These are phyloP conservation scores for Fusarium sp. DNA, from an alignment of 2,329 filamentous ascomycete species.

Conservation along the genomic window DNA sequence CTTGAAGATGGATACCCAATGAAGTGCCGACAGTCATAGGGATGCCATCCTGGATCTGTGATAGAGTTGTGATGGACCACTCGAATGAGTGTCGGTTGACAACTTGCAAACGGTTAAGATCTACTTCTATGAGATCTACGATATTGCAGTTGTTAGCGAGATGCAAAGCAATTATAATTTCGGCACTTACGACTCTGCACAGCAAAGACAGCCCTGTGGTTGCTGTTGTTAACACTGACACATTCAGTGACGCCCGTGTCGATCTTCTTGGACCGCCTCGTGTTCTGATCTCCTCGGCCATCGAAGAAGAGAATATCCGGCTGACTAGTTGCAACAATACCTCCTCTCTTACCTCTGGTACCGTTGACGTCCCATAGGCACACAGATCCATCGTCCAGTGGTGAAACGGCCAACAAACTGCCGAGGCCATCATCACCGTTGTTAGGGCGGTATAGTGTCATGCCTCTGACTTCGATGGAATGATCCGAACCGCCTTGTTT, in stretches of 20 bases:
- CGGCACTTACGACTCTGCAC: slow-evolving; percentile 74
- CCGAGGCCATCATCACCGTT: slow-evolving; percentile 62
- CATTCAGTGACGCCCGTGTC: slow-evolving; percentile 82
- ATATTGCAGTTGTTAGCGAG: slow-evolving; percentile 1
- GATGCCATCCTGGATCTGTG: slow-evolving; percentile 72
- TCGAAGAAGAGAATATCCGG: slow-evolving; percentile 76
- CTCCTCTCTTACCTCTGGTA: slow-evolving; percentile 67
- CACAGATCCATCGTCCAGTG: slow-evolving; percentile 89
- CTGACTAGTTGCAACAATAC: slow-evolving; percentile 74
- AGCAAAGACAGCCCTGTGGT: slow-evolving; percentile 81
- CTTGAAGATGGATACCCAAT: slow-evolving; percentile 84
- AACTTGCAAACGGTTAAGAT: slow-evolving; percentile 79
- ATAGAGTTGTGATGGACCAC: slow-evolving; percentile 86
- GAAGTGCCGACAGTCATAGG: slow-evolving; percentile 89
- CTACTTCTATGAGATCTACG: slow-evolving; percentile 79
- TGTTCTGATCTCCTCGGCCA: slow-evolving; percentile 60
- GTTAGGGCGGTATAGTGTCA: slow-evolving; percentile 73
- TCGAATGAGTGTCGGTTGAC: slow-evolving; percentile 80
- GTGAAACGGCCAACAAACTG: slow-evolving; percentile 74
- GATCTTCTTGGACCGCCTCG: slow-evolving; percentile 72
- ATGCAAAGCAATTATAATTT: not conserved
- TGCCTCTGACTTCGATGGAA: slow-evolving; percentile 76
- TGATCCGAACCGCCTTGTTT: slow-evolving; percentile 59
- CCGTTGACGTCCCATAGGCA: slow-evolving; percentile 84
- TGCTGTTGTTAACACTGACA: slow-evolving; percentile 80